These are phyloP conservation scores for Cupressus sempervirens DNA, from an alignment of 75 land plant genomes.

Conservation along the genomic window DNA sequence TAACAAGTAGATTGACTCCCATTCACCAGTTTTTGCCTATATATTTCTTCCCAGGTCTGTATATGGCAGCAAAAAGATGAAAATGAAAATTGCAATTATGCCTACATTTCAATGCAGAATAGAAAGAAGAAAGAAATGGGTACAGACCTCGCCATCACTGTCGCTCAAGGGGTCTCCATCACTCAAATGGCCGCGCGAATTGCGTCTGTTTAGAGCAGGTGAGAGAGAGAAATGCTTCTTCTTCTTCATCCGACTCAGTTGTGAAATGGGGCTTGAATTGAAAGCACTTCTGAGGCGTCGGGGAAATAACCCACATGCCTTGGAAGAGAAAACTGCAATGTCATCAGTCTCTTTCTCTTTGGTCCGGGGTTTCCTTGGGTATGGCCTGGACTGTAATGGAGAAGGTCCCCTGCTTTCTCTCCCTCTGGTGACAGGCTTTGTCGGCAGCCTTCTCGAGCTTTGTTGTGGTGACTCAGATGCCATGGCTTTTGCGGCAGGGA, in stretches of 20 bases:
- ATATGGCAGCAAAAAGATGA: neutral
- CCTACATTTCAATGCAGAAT: conserved; percentile 1
- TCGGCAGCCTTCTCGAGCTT: conserved; percentile 26
- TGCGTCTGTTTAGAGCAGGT: conserved; percentile 12
- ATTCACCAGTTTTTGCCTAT: conserved; percentile 18
- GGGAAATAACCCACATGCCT: conserved; percentile 54
- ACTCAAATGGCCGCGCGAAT: neutral
- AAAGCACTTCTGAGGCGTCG: conserved; percentile 34
- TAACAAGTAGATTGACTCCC: conserved; percentile 10
- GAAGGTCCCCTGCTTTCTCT: conserved; percentile 15
- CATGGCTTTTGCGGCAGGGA: conserved; percentile 91
- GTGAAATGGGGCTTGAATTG: conserved; percentile 35
- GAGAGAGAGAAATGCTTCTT: conserved; percentile 12
- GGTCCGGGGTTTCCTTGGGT: conserved; percentile 12
- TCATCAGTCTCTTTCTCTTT: conserved; percentile 23
- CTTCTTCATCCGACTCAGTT: conserved; percentile 23
- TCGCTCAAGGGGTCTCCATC: conserved; percentile 3
- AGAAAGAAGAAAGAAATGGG: neutral
- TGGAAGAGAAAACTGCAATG: conserved; percentile 16
- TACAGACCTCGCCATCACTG: conserved; percentile 12
- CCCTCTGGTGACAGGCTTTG: conserved; percentile 8
- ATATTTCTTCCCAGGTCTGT: conserved; percentile 33
- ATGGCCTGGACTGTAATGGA: conserved; percentile 14
- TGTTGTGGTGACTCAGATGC: conserved; percentile 51
- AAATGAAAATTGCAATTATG: neutral